Percentiles rank a stretch among this genome's conserved stretches.
Conservation (phyloP, 371 early-diverging fungal genomes). For the Actinomortierella ambigua region DNA sequence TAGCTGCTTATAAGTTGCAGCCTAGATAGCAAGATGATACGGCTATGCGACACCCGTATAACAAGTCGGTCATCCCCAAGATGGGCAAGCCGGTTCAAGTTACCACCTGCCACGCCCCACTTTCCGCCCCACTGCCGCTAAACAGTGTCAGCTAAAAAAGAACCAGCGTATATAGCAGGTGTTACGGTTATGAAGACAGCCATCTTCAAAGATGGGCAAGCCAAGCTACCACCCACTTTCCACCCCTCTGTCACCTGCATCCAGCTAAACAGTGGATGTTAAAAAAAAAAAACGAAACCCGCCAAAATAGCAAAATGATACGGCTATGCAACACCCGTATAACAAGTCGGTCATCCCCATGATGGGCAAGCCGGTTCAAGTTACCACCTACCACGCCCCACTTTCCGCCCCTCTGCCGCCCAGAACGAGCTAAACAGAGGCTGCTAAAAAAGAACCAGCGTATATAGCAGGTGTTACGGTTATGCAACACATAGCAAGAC, state of each 20-base stretch:
- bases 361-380: conserved; percentile 9
- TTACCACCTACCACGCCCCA: conserved; percentile 10
- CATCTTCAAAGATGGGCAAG: too few relatives aligned
- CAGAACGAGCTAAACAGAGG: conserved; percentile 8
- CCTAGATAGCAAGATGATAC: too few relatives aligned
- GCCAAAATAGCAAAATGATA: too few relatives aligned
- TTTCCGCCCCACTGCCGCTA: conserved; percentile 11
- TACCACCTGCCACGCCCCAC: conserved; percentile 11
- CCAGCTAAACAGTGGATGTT: too few relatives aligned
- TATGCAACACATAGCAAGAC: too few relatives aligned
- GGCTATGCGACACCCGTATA: conserved; percentile 1
- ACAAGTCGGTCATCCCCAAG: conserved; percentile 5
- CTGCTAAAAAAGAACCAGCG: conserved; percentile 9
- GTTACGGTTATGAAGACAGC: too few relatives aligned
- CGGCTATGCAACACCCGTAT: neutral
- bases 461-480: conserved; percentile 4
- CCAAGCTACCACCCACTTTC: too few relatives aligned
- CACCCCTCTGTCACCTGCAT: too few relatives aligned
- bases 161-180: conserved; percentile 5
- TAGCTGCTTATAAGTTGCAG: too few relatives aligned
- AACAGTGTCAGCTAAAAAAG: too few relatives aligned
- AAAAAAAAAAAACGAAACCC: too few relatives aligned
- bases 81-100: conserved; percentile 9
- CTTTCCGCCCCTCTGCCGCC: conserved; percentile 12
- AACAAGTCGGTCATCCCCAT: conserved; percentile 6